Evolutionary conservation across 2,329 filamentous ascomycete genomes (phyloP), one percentile per base, ranked within the genome.

Genomic region (Ophiostoma ulmi): DNA sequence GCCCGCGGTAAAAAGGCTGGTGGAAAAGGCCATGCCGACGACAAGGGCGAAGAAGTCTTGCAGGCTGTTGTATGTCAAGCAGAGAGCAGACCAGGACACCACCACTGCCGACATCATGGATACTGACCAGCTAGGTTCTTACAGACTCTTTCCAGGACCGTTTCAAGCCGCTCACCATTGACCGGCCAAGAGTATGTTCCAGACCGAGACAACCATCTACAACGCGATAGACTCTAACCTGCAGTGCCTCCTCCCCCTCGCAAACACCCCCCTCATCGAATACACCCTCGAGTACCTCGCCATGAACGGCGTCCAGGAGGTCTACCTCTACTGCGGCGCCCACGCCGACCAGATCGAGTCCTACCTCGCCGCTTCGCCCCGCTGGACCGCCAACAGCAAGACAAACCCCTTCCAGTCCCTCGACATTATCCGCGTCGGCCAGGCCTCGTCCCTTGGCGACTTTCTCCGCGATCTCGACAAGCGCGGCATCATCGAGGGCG

Each of bases 231-330:
- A 26, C 26, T 26, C 44, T 52, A 61, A 64, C 63, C 7, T 5
- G 0, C 76, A 96, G 92, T 98, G 95, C 83, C 90, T 99, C 41
- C 85, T 99, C 7, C 93, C 94, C 13, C 86, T 99, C 72, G 95
- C 93, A 72, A 98, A 98, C 79, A 94, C 90, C 1, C 94, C 95
- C 48, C 84, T 99, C 73, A 97, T 99, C 81, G 95, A 99, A 80
- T 98, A 99, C 79, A 98, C 94, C 4, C 89, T 98, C 76, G 94
- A 98, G 78, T 98, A 97, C 77, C 88, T 99, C 0, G 93, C 93
- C 74, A 94, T 94, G 85, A 93, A 95, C 72, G 93, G 94, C 71
- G 93, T 98, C n/a, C 89, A 95, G 75, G 92, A 97, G 74, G 91
- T 98, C 70, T 97, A 91, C 78, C 87, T 99, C 72, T 98, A 97